Conservation (phyloP, 768 basidiomycete species). For the Naganishia antarctica region DNA sequence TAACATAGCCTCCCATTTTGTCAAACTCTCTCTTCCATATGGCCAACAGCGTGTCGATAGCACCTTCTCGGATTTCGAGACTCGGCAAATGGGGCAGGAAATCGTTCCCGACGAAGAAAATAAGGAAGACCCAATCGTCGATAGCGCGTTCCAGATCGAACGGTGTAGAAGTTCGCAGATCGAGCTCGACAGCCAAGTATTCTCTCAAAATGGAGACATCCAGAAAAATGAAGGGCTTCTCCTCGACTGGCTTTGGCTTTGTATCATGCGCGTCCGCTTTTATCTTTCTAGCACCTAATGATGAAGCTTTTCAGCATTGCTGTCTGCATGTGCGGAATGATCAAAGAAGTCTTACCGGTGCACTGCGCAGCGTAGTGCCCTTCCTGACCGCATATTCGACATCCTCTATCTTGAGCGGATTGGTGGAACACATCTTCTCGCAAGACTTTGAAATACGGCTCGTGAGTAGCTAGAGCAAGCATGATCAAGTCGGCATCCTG, state of each 20-base stretch:
- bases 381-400: conserved; percentile 87
- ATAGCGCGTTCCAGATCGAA: conserved; percentile 94
- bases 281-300: conserved; percentile 56
- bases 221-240: conserved; percentile 98
- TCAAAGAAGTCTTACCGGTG: conserved; percentile 46
- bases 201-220: conserved; percentile 93
- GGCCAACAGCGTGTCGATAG: conserved; percentile 90
- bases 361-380: conserved; percentile 95
- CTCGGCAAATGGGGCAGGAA: conserved; percentile 97
- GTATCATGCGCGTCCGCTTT: conserved; percentile 53
- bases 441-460: conserved; percentile 94
- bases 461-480: conserved; percentile 95
- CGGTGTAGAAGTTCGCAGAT: conserved; percentile 65
- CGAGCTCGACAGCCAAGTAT: conserved; percentile 93
- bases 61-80: conserved; percentile 97
- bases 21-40: conserved; percentile 93
- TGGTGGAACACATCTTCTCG: conserved; percentile 96
- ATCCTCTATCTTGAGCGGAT: conserved; percentile 64
- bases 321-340: too few species aligned
- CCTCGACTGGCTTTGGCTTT: conserved; percentile 58
- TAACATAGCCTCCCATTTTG: conserved; percentile 95
- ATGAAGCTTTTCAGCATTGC: conserved; percentile 2
- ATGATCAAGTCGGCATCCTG: conserved; percentile 99
- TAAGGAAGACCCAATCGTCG: conserved; percentile 99
- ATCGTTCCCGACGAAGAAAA: conserved; percentile 99